Base-by-base conservation (phyloP, 257 asterid species). In the Salvia rosmarinus region DNA sequence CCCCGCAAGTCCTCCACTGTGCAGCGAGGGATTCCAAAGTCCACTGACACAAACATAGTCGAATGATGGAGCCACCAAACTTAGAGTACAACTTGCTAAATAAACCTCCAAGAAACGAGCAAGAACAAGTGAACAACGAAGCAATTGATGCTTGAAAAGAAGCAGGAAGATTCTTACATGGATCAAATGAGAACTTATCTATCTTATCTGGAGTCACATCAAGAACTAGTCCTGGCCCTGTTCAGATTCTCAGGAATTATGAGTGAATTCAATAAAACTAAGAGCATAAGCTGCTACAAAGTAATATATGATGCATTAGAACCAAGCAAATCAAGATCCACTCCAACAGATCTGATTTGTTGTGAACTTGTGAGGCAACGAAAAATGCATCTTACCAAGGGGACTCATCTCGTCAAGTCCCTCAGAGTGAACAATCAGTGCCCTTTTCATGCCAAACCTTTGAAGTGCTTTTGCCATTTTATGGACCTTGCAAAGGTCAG, bases 371-470 rank as follows among this genome's bases (percentile, higher is more conserved):
- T n/a, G n/a, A n/a, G n/a, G n/a, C 51, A 55, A 65, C 34, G 28
- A 76, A 42, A 62, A 21, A 35, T 46, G 20, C 32, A 67, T 75
- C 76, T 80, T 79, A 89, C 96, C 96, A n/a, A 86, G 89, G 74
- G 96, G 93, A 55, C 92, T 89, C 88, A 89, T 89, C 72, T 86
- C 93, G 59, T 89, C 93, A 68, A 89, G 82, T 44, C 96, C 93
- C 72, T 86, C 87, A 2, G 93, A 89, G 81, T 89, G 96, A 80
- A 89, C 92, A n/a, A 89, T 80, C 79, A 86, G 69, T 9, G 93
- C 88, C 73, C 93, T 70, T 73, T 81, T 79, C 96, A 86, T 86
- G 77, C 96, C 96, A 56, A 80, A 89, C 25, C 84, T 77, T 71
- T 89, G 96, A 16, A 89, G 82, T 44, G 93, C 89, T 17, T 80